phyloP scores from a whole-genome alignment of 768 basidiomycete species.

The Suillus americanus region DNA sequence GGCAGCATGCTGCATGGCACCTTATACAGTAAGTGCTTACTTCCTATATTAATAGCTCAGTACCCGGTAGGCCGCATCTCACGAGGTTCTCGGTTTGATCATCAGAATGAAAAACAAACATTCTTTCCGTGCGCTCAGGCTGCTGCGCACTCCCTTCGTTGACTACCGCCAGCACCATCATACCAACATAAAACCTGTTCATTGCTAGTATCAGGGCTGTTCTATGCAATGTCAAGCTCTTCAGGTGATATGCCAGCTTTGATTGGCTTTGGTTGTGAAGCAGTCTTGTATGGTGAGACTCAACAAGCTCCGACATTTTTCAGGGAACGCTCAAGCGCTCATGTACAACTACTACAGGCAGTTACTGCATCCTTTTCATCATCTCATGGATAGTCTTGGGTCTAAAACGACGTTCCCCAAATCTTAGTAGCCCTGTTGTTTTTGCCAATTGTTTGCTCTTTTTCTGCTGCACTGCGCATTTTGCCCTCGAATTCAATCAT shows the following conservation, averaged over 20 bases:
- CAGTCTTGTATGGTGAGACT: slow-evolving; percentile 34
- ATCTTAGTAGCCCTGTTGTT: slow-evolving; percentile 25
- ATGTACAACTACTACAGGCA: slow-evolving; percentile 3
- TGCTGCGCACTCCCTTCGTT: neutral
- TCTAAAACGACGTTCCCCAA: slow-evolving; percentile 10
- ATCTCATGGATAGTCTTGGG: slow-evolving; percentile 27
- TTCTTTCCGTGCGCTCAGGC: neutral
- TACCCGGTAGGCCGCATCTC: neutral
- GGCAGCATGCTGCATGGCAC: neutral
- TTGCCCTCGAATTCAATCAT: slow-evolving; percentile 37
- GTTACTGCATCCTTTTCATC: slow-evolving; percentile 28
- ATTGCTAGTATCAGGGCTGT: neutral
- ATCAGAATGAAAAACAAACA: neutral
- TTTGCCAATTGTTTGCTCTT: slow-evolving; percentile 32
- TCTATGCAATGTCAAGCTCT: slow-evolving; percentile 20
- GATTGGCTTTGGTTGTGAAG: slow-evolving; percentile 38
- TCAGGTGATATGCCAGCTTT: slow-evolving; percentile 32
- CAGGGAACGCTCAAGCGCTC: slow-evolving; percentile 11
- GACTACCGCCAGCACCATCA: neutral
- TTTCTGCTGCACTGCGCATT: slow-evolving; percentile 31
- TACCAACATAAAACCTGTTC: neutral
- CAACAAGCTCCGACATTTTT: neutral
- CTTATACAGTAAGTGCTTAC: neutral
- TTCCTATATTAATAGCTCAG: neutral
- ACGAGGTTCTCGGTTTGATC: neutral